Percentiles rank a stretch among this genome's conserved stretches.
These are phyloP conservation scores for Cryptosporidium bovis DNA, from an alignment of 169 alveolate genomes.

Conservation along the genomic window DNA sequence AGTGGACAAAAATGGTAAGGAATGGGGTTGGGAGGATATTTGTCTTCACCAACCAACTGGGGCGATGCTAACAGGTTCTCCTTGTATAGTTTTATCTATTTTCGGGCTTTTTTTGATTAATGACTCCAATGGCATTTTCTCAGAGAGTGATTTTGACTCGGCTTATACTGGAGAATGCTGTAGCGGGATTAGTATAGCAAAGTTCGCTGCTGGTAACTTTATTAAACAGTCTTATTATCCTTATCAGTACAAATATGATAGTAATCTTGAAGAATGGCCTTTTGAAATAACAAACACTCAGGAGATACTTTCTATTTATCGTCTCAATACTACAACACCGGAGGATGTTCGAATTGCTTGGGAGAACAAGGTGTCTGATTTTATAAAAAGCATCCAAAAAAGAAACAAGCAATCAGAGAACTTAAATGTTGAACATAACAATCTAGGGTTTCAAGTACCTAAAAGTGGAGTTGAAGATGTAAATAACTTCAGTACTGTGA, in stretches of 20 bases:
- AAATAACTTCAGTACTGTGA: not conserved
- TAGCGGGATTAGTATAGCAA: constrained; percentile 39
- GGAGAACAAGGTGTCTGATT: constrained; percentile 64
- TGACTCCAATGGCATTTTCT: constrained; percentile 38
- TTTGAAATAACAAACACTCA: constrained; percentile 52
- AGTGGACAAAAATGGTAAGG: constrained; percentile 52
- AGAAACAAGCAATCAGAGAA: constrained; percentile 9
- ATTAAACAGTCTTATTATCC: constrained; percentile 60
- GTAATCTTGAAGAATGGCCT: constrained; percentile 58
- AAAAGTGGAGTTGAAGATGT: not conserved
- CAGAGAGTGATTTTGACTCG: constrained; percentile 53
- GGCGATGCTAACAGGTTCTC: constrained; percentile 41
- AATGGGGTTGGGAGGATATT: constrained; percentile 72
- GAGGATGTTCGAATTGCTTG: constrained; percentile 62
- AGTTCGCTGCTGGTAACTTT: constrained; percentile 68
- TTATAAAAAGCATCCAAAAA: constrained; percentile 32
- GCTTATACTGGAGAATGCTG: constrained; percentile 72
- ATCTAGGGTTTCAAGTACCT: not conserved
- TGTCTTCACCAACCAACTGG: constrained; percentile 71
- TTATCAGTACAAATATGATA: constrained; percentile 43
- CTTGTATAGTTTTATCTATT: constrained; percentile 49
- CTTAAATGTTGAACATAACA: not conserved
- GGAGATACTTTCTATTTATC: constrained; percentile 50
- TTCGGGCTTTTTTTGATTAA: constrained; percentile 67
- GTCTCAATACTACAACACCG: constrained; percentile 57